Base-by-base conservation (phyloP, 2,329 filamentous ascomycete species). In the Fonsecaea pugnacius region DNA sequence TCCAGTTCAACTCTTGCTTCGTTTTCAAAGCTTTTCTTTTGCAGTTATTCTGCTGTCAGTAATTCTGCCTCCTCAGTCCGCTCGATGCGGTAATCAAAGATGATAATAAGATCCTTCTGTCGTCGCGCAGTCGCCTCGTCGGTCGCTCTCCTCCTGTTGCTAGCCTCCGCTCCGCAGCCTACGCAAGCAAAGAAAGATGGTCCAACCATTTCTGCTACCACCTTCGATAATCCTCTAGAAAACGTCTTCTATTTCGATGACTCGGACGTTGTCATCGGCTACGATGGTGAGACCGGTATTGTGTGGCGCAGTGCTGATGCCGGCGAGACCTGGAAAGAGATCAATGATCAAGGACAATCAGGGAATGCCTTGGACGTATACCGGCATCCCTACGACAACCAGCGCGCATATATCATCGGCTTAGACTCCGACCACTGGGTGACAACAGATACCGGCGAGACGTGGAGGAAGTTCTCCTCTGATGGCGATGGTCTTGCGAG, bases 171-270 rank as follows among this genome's bases (percentile, higher is more conserved):
- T 54, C 63, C 64, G 40, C 60, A 59, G 63, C 59, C 55, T 57
- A 55, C 55, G 69, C 63, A 64, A 65, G 78, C 87, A 61, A 89
- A 89, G 75, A 81, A 84, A 68, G 84, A 88, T 73, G 81, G 82
- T 55, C 93, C 93, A 27, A 82, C 83, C 62, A 83, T 96, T 72
- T 82, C 84, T 67, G 79, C 82, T 64, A 90, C 81, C 59, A 78
- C 84, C 53, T 91, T 97, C 78, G 81, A 89, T 51, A 82, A 87
- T 72, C 78, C 83, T 60, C 91, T 92, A 0, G 75, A 79, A 60
- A 87, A 88, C 74, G 80, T 97, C 69, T 90, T 90, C 78, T 99
- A 96, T 79, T 98, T 99, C 74, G 89, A 95, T 73, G 91, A 94
- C 76, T 93, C 91, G 70, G 89, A 96, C 75, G 86, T 90, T 58